These are phyloP conservation scores for Citrus mangshanensis DNA, from an alignment of 345 rosid genomes.

Conservation along the genomic window DNA sequence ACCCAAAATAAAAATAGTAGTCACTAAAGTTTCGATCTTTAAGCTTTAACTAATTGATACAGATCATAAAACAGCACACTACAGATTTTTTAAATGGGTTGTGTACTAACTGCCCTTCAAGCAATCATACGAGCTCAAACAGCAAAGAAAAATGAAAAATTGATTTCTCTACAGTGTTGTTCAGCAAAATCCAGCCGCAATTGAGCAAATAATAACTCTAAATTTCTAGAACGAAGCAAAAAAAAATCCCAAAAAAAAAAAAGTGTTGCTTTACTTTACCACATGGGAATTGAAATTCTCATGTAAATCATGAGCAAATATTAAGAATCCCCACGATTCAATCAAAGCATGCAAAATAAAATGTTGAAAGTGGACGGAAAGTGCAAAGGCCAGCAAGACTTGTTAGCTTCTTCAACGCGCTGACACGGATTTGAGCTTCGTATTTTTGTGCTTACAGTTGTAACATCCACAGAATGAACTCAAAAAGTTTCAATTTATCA, in stretches of 20 bases:
- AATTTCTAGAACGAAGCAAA: neutral
- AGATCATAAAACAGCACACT: neutral
- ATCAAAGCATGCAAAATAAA: neutral
- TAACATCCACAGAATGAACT: neutral
- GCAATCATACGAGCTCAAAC: slow-evolving; percentile 4
- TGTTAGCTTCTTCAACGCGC: slow-evolving; percentile 6
- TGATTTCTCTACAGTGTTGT: neutral
- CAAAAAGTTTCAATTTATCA: neutral
- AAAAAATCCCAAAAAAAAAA: neutral
- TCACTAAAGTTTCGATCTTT: neutral
- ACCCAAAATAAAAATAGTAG: neutral
- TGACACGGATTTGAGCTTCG: slow-evolving; percentile 5
- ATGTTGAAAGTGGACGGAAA: slow-evolving; percentile 2
- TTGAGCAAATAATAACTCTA: slow-evolving; percentile 7
- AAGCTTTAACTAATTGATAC: slow-evolving; percentile 16
- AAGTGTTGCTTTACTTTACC: neutral
- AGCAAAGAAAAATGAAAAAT: neutral
- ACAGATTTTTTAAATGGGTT: neutral
- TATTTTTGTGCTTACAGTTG: neutral
- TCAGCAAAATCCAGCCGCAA: slow-evolving; percentile 8
- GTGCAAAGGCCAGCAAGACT: neutral
- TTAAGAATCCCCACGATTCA: neutral
- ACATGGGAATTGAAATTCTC: slow-evolving; percentile 10
- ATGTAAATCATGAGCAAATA: neutral
- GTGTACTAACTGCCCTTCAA: neutral